These are phyloP conservation scores for Lipomyces japonicus DNA, from an alignment of 805 yeast genomes.

Conservation along the genomic window DNA sequence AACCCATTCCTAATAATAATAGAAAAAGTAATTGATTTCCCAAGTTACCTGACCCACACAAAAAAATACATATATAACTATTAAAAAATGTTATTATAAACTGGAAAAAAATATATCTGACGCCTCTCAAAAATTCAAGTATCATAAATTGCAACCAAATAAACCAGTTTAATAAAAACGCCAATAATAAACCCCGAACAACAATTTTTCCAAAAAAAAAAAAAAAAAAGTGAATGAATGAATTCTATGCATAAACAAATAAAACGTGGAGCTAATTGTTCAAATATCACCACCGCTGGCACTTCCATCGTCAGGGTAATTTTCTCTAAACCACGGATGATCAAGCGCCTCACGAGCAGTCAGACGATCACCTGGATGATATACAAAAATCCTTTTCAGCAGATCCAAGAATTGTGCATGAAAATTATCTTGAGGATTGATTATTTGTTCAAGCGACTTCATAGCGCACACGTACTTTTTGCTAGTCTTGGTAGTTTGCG, in stretches of 20 bases:
- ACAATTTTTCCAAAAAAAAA: too few relatives aligned
- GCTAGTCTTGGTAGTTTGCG: slow-evolving; percentile 39
- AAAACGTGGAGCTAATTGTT: neutral
- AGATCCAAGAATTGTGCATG: slow-evolving; percentile 55
- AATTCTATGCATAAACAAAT: neutral
- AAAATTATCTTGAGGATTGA: slow-evolving; percentile 24
- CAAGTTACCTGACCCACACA: neutral
- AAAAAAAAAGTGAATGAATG: neutral
- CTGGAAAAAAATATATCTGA: too few relatives aligned
- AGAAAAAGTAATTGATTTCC: neutral
- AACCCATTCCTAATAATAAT: neutral
- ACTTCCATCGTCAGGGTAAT: slow-evolving; percentile 13
- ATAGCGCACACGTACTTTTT: slow-evolving; percentile 39
- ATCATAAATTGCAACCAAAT: too few relatives aligned
- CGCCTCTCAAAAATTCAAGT: too few relatives aligned
- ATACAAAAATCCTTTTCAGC: slow-evolving; percentile 58
- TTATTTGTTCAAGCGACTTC: slow-evolving; percentile 35
- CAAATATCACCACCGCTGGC: neutral
- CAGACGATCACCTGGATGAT: slow-evolving; percentile 68
- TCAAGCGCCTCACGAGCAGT: slow-evolving; percentile 71
- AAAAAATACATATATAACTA: too few relatives aligned
- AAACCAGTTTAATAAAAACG: too few relatives aligned
- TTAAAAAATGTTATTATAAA: too few relatives aligned
- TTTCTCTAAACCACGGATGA: slow-evolving; percentile 68
- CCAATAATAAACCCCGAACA: too few relatives aligned